Evolutionary conservation across 768 basidiomycete genomes (phyloP), one percentile per base, ranked within the genome.

Genomic region (Lactarius hatsudake): DNA sequence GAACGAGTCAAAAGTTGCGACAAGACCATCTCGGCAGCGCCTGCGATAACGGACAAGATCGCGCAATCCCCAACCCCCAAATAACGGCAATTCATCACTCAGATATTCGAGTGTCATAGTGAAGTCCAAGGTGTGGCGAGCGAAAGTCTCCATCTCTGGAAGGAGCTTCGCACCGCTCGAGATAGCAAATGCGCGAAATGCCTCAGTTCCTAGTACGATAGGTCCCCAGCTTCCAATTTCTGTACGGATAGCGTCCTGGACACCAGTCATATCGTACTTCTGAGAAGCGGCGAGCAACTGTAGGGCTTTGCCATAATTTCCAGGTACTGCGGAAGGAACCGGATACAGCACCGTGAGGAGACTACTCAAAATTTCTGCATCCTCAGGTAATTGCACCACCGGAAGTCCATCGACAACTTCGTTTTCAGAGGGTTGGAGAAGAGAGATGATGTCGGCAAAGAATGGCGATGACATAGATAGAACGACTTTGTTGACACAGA

Each of bases 241-340:
- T 0, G 30, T 30, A 30, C 30, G 30, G 30, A 30, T 30, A 30
- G 30, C 30, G 30, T 30, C 30, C 30, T 30, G 30, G 5, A 30
- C 30, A 30, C 30, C 30, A 30, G 30, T 5, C 30, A 30, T 30
- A 30, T 30, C 30, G 30, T 73, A 75, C 62, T 75, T 75, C 28
- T 45, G 17, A 6, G 69, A 70, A 1, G 70, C 72, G 2, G 63
- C 62, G 26, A 73, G 61, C 18, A 70, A 59, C 28, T 10, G n/a
- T 10, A 56, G 4, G 9, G 65, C 42, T n/a, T n/a, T 32, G 13
- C 48, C 42, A 15, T 51, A 30, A 20, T 51, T 53, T 0, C 2
- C 51, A 26, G 38, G 34, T 0, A 30, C 5, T 5, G 8, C 5
- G 28, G 5, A 32, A 12, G 59, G 38, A 30, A 54, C 13, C 2